Percentiles rank a stretch among this genome's conserved stretches.
phyloP scores from a whole-genome alignment of 331 rosid genomes.

The Prunus yedoensis region DNA sequence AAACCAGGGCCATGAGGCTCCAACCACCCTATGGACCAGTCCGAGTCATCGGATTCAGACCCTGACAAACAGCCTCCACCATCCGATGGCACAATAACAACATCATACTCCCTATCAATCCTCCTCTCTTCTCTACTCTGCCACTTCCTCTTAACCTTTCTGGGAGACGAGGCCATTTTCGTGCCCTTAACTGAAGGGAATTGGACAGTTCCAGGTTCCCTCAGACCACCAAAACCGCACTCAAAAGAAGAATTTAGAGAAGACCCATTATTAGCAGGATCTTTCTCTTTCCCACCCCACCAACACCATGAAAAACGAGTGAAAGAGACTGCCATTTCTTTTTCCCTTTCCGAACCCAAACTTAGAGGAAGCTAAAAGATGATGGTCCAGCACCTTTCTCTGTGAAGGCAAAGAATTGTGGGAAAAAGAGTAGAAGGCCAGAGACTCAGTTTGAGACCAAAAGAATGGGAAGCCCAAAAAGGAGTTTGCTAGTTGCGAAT shows the following conservation, averaged over 20 bases:
- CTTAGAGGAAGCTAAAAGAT: conserved; percentile 17
- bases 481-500: conserved; percentile 2
- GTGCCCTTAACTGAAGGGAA: conserved; percentile 59
- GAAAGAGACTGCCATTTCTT: conserved; percentile 72
- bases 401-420: conserved; percentile 26
- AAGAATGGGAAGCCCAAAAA: conserved; percentile 24
- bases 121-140: conserved; percentile 71
- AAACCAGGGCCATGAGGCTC: conserved; percentile 87
- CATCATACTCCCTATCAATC: conserved; percentile 71
- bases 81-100: conserved; percentile 82
- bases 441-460: conserved; percentile 27
- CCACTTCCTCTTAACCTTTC: conserved; percentile 66
- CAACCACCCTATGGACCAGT: conserved; percentile 94
- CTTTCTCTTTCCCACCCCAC: conserved; percentile 77
- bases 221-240: conserved; percentile 47
- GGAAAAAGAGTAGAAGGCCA: conserved; percentile 27
- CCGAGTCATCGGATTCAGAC: conserved; percentile 83
- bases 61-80: conserved; percentile 71
- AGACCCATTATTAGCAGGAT: conserved; percentile 49
- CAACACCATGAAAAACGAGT: conserved; percentile 70
- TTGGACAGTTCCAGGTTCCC: conserved; percentile 59
- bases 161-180: conserved; percentile 45
- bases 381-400: conserved; percentile 17
- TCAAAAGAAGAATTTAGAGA: conserved; percentile 56
- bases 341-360: neutral